Evolutionary conservation across 2,329 filamentous ascomycete genomes (phyloP).

Genomic region (Eurotiales sp.): DNA sequence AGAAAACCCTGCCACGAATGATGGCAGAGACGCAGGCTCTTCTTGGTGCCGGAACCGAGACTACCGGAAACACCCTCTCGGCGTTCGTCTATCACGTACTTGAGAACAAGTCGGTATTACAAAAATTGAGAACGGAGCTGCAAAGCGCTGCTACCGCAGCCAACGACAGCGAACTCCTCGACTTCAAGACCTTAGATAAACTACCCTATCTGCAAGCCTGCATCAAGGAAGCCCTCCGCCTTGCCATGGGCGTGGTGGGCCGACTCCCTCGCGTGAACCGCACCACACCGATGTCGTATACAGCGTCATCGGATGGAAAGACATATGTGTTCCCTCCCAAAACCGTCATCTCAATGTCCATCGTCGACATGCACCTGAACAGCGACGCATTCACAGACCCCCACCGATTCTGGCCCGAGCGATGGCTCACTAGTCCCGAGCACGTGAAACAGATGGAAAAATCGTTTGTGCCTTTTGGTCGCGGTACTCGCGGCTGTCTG

Average conservation of each 20-base stretch:
- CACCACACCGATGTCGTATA: constrained; percentile 11
- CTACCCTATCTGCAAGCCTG: constrained; percentile 27
- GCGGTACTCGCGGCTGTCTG: constrained; percentile 11
- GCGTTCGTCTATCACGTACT: constrained; percentile 14
- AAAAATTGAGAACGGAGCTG: constrained; percentile 21
- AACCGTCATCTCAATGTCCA: constrained; percentile 18
- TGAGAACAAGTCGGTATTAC: constrained; percentile 17
- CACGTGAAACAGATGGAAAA: constrained; percentile 14
- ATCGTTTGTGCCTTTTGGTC: constrained; percentile 11
- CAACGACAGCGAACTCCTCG: not conserved
- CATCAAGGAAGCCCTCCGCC: constrained; percentile 28
- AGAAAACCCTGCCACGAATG: constrained; percentile 21
- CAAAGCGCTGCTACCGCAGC: constrained; percentile 16
- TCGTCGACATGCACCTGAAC: constrained; percentile 25
- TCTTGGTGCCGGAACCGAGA: constrained; percentile 26
- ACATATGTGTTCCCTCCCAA: constrained; percentile 13
- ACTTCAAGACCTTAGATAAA: constrained; percentile 24
- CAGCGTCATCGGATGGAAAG: constrained; percentile 2
- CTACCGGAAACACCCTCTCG: constrained; percentile 22
- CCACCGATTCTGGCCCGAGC: constrained; percentile 25
- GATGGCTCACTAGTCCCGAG: constrained; percentile 22
- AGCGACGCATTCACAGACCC: constrained; percentile 26
- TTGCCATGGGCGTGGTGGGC: constrained; percentile 24
- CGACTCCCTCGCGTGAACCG: constrained; percentile 25
- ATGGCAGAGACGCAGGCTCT: constrained; percentile 27